phyloP scores from a whole-genome alignment of 1,284 basidiomycete species.

The Ganoderma lingzhi region DNA sequence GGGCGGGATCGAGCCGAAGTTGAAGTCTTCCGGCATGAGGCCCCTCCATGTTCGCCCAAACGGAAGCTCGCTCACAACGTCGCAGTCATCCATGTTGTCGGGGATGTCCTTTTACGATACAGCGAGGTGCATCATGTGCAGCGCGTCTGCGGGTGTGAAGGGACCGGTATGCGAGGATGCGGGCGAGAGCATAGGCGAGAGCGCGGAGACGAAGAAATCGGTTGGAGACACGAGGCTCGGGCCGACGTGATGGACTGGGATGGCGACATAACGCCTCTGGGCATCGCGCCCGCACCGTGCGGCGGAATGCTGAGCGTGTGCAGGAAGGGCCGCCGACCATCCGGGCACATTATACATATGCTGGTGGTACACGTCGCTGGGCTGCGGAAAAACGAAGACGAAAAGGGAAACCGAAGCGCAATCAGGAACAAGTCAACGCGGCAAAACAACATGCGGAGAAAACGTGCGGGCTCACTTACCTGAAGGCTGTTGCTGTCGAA shows the following conservation, averaged over 20 bases:
- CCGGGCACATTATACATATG: conserved; percentile 49
- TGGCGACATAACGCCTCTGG: conserved; percentile 36
- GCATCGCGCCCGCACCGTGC: conserved; percentile 38
- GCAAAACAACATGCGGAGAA: conserved; percentile 17
- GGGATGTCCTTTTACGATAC: conserved; percentile 32
- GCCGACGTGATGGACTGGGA: conserved; percentile 48
- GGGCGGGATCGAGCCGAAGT: conserved; percentile 53
- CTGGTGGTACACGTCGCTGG: conserved; percentile 53
- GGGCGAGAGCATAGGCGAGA: conserved; percentile 34
- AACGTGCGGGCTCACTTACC: conserved; percentile 27
- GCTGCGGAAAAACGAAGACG: too few relatives aligned
- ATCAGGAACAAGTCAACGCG: conserved; percentile 20
- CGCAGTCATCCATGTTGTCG: conserved; percentile 31
- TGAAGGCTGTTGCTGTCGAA: conserved; percentile 45
- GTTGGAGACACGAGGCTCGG: conserved; percentile 41
- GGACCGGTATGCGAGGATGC: conserved; percentile 36
- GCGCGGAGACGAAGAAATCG: conserved; percentile 27
- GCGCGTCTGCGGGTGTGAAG: conserved; percentile 40
- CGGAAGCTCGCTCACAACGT: conserved; percentile 33
- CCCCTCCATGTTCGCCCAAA: conserved; percentile 43
- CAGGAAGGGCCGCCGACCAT: conserved; percentile 37
- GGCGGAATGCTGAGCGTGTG: conserved; percentile 50
- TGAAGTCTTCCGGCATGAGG: conserved; percentile 56
- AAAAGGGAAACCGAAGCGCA: too few relatives aligned
- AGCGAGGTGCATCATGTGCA: conserved; percentile 37